These are phyloP conservation scores for Alternaria hordeiaustralica DNA, from an alignment of 2,329 filamentous ascomycete species.

Conservation along the genomic window DNA sequence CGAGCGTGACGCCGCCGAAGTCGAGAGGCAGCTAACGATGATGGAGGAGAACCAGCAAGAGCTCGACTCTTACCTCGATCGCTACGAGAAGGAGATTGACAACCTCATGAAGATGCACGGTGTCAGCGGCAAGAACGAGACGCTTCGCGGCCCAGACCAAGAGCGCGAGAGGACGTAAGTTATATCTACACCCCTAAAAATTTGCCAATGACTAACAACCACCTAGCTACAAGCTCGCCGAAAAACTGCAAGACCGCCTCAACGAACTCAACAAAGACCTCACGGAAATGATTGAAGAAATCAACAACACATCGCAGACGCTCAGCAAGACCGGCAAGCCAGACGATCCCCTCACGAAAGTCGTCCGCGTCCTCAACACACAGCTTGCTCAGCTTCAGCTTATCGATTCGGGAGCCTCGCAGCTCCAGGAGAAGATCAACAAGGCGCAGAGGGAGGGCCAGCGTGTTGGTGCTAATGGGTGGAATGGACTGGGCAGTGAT, in stretches of 20 bases:
- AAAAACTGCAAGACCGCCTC: conserved; percentile 87
- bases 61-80: conserved; percentile 83
- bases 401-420: conserved; percentile 85
- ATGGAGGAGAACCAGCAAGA: conserved; percentile 95
- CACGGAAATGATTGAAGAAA: conserved; percentile 96
- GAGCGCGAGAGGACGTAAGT: conserved; percentile 89
- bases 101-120: conserved; percentile 89
- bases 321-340: conserved; percentile 88
- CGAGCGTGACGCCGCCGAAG: conserved; percentile 88
- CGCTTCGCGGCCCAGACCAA: conserved; percentile 86
- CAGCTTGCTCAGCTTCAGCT: conserved; percentile 91
- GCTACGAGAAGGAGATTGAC: conserved; percentile 91
- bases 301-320: conserved; percentile 89
- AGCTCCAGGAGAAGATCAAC: conserved; percentile 80
- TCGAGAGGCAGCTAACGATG: conserved; percentile 86
- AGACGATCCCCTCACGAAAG: conserved; percentile 73
- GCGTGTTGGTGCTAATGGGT: conserved; percentile 58
- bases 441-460: conserved; percentile 81
- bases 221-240: conserved; percentile 80
- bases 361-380: conserved; percentile 91
- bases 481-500: conserved; percentile 65
- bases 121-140: conserved; percentile 66
- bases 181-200: background rate
- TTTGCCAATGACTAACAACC: conserved; percentile 4
- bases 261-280: conserved; percentile 94